Evolutionary conservation across 495 filamentous ascomycete genomes (phyloP), one percentile per base, ranked within the genome.

Genomic region (Penicillium canescens): DNA sequence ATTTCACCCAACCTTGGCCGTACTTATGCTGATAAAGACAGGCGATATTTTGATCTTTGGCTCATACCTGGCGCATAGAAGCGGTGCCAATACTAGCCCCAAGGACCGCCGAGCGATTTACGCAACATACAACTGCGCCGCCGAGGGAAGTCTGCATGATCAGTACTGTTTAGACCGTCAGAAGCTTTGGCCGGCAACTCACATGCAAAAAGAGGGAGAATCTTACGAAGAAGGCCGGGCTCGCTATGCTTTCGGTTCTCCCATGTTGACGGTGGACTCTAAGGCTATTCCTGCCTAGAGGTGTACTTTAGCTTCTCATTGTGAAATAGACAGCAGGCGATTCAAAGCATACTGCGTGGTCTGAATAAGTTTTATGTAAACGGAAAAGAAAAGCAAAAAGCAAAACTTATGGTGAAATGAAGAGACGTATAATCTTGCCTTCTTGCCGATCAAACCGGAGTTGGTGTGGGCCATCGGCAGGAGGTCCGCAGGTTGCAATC

Each of bases 41-140:
- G 75, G 75, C 13, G 67, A 77, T 20, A 63, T 78, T 7, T 53
- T 78, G 12, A 54, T 78, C 1, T 78, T 78, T 45, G 72, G 74
- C 3, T 76, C 70, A 6, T 77, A 77, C 46, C 60, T 77, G 8
- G 75, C 75, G 3, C 74, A 77, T 52, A 67, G 74, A 10, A 75
- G 71, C 42, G 74, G 71, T 16, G 48, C 67, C 24, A 77, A 78
- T 46, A 61, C 55, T 13, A 77, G 71, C 46, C 38, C 50, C 13
- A 71, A 67, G 37, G 68, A 72, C 40, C 66, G 75, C 3, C 67
- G 66, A 5, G 71, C 70, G 8, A 69, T 77, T 42, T 77, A 78
- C 46, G 74, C 75, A 0, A 77, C 75, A 1, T 78, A 77, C 54
- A 77, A 77, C 52, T 67, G 68, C 43, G 67, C 62, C 9, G 45